Conservation (phyloP, 345 rosid genomes). For the Clarkia xantiana region DNA sequence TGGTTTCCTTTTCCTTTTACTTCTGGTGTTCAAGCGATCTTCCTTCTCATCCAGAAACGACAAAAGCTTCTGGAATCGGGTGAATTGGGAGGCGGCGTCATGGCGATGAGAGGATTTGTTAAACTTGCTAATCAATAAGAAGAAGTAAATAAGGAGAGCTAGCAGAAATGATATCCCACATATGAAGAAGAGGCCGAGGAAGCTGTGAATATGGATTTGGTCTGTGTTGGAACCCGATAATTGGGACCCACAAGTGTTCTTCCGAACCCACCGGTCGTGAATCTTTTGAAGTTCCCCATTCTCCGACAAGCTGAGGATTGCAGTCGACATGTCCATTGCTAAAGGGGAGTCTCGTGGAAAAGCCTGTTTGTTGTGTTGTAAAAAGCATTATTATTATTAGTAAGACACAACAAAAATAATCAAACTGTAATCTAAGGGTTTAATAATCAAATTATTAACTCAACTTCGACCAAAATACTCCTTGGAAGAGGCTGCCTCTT, state of each 20-base stretch:
- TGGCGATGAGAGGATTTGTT: slow-evolving; percentile 9
- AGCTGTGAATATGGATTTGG: slow-evolving; percentile 52
- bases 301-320: slow-evolving; percentile 66
- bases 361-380: slow-evolving; percentile 55
- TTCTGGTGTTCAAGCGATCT: slow-evolving; percentile 23
- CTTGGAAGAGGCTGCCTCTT: no score
- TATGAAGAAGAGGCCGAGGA: slow-evolving; percentile 70
- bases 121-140: slow-evolving; percentile 32
- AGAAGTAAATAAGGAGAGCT: slow-evolving; percentile 45
- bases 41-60: slow-evolving; percentile 55
- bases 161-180: slow-evolving; percentile 49
- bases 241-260: slow-evolving; percentile 30
- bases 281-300: slow-evolving; percentile 72
- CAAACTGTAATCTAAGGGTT: no score
- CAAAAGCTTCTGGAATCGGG: slow-evolving; percentile 44
- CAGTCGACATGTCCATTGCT: slow-evolving; percentile 79
- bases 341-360: slow-evolving; percentile 83
- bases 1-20: slow-evolving; percentile 42
- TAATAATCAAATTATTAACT: no score
- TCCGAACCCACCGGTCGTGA: slow-evolving; percentile 51
- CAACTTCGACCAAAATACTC: no score
- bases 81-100: slow-evolving; percentile 25
- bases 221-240: slow-evolving; percentile 28
- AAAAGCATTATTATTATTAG: no score
- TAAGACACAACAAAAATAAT: no score